Base-by-base conservation (phyloP, 2,329 filamentous ascomycete species). In the Daldinia sp. region DNA sequence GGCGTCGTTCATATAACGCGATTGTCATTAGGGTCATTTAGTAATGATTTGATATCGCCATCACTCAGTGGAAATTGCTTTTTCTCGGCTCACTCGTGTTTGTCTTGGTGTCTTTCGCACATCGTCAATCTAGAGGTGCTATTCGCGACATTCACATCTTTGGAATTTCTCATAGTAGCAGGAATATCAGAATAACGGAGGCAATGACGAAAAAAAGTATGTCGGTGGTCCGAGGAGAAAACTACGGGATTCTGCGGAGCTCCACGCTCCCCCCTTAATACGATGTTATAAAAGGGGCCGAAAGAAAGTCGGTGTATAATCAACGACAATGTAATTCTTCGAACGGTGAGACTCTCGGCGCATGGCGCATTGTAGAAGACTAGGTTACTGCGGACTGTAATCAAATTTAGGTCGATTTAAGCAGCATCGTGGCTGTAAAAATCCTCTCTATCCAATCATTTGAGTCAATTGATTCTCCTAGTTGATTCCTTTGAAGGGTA, bases 241-340 rank as follows among this genome's bases (percentile, higher is more conserved):
- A 10, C 6, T n/a, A 45, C 21, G 39, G 21, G 39, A 45, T 45
- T 21, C 21, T 27, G 11, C 39, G n/a, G 11, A 45, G 39, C 39
- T 45, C 39, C 39, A 45, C 21, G 39, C 13, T 45, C 39, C 27
- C 39, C n/a, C 6, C 7, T 45, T 5, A 45, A 45, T 45, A 45
- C 39, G 39, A 27, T n/a, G 13, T 15, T 39, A 25, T 45, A 11
- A 25, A 45, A 45, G 39, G 39, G 39, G 39, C 21, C 39, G 21
- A 23, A 11, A 19, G 39, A 45, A 45, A 45, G 39, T 45, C 39
- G 39, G 39, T 45, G 39, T 45, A 45, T 45, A 45, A 21, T 45
- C 39, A 45, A 45, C 21, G 39, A 25, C 13, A 7, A 9, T 45
- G 39, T 15, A 25, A 45, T 45, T 45, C 39, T 3, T 45, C 21